Evolutionary conservation across 1,284 basidiomycete species (phyloP).

Genomic region (Cutaneotrichosporon cavernicola): DNA sequence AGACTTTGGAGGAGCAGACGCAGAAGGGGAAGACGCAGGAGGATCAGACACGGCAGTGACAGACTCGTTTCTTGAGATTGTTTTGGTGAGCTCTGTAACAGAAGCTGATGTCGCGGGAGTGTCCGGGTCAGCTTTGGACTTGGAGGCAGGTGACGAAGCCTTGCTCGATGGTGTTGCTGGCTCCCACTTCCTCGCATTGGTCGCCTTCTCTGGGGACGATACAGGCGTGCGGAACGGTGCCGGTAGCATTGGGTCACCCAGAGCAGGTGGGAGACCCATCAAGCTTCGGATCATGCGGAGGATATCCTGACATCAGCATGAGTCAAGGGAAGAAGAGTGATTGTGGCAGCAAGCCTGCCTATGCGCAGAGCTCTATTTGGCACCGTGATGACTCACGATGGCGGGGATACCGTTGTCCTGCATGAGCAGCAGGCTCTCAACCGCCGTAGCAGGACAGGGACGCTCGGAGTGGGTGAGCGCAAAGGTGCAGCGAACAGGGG

Average conservation of each 20-base stretch:
- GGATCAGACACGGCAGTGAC: not conserved
- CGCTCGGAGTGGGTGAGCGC: slow-evolving; percentile 4
- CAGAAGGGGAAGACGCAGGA: not conserved
- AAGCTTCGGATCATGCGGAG: slow-evolving; percentile 6
- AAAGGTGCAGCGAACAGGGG: not conserved
- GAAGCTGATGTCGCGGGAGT: not conserved
- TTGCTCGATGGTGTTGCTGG: not conserved
- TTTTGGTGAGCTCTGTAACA: not conserved
- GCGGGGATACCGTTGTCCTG: slow-evolving; percentile 7
- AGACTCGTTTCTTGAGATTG: not conserved
- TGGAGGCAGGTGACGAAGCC: not conserved
- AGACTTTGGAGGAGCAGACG: not conserved
- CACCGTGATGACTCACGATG: not conserved
- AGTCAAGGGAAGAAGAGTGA: not conserved
- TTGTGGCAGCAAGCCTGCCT: not conserved
- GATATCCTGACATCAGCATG: slow-evolving; percentile 4
- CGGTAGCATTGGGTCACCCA: not conserved
- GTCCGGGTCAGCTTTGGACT: not conserved
- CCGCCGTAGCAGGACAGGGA: slow-evolving; percentile 3
- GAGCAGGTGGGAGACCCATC: slow-evolving; percentile 1
- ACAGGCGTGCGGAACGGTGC: slow-evolving; percentile 4
- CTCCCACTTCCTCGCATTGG: not conserved
- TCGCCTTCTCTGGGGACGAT: not conserved
- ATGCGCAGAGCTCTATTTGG: not conserved
- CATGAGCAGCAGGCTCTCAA: not conserved